Evolutionary conservation across 140 eudicot genomes (phyloP), one percentile per base, ranked within the genome.

Genomic region (Stevia rebaudiana): DNA sequence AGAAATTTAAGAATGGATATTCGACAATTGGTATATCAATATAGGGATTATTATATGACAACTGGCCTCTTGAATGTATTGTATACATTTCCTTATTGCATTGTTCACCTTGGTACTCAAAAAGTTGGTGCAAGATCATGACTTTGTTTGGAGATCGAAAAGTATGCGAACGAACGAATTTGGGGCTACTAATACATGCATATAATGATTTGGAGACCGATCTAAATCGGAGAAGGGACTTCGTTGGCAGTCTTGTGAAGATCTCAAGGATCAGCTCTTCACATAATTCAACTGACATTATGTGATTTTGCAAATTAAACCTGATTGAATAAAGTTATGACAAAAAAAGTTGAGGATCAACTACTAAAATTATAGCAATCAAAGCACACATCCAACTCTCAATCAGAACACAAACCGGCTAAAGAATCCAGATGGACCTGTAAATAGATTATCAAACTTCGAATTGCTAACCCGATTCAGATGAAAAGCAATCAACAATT

Each of bases 191-290:
- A 10, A 63, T 63, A 16, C 16, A 11, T 21, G 17, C 19, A 19
- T 13, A 5, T 43, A 63, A 44, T 0, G 56, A 63, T 63, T 44
- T 63, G 9, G 68, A 62, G 5, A 62, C 22, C 0, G 68, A 62
- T 42, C 68, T 11, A 12, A 51, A 51, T 1, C 58, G 58, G 3
- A 51, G 35, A 22, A 62, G 18, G 50, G 66, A 21, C 39, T 60
- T 21, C 16, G 11, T 0, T 61, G 19, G 18, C 18, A 52, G 36
- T 23, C 59, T 52, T 22, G 59, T 22, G 10, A 52, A 52, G 35
- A 52, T 52, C 12, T 61, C 54, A 7, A 22, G 8, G 4, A 62
- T 41, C 15, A 62, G 49, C 3, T 62, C 68, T 62, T 62, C 54
- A 7, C 24, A 42, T 12, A 62, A 10, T 41, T 62, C 33, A 13